phyloP scores from a whole-genome alignment of 805 yeast genomes.

The Blastobotrys terrestris region DNA sequence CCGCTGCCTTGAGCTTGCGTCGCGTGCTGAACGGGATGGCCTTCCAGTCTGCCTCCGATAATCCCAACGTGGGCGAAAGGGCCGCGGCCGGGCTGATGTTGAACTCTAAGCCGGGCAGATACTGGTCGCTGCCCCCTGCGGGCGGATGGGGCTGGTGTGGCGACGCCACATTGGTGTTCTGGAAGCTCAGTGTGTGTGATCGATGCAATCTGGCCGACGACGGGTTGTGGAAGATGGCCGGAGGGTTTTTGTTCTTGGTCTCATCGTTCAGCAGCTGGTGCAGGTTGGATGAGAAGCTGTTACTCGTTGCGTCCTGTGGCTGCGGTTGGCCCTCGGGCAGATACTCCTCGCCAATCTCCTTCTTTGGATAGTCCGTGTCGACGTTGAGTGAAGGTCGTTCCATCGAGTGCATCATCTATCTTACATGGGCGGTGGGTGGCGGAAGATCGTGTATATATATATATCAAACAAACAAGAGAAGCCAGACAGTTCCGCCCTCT shows the following conservation, averaged over 20 bases:
- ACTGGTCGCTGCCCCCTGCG: constrained; percentile 1
- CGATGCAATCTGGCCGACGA: not conserved
- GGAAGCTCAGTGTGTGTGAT: not conserved
- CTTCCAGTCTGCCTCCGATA: constrained; percentile 21
- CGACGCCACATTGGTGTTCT: not conserved
- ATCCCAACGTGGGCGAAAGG: constrained; percentile 16
- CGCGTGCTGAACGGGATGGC: constrained; percentile 20
- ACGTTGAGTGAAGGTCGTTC: not conserved
- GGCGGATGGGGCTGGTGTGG: not conserved
- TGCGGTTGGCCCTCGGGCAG: not conserved
- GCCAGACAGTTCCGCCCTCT: no score
- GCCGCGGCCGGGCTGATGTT: constrained; percentile 6
- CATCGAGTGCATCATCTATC: not conserved
- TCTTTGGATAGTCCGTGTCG: not conserved
- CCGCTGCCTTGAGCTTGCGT: constrained; percentile 15
- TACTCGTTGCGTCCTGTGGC: not conserved
- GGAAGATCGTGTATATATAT: no score
- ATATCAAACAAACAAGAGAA: no score
- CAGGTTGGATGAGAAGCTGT: not conserved
- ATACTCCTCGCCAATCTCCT: not conserved
- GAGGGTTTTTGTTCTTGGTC: not conserved
- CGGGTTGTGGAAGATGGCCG: not conserved
- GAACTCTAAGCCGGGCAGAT: constrained; percentile 4
- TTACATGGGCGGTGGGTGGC: not conserved
- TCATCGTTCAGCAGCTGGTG: not conserved